Base-by-base conservation (phyloP, 2,329 filamentous ascomycete species). In the Diaporthe sp. region DNA sequence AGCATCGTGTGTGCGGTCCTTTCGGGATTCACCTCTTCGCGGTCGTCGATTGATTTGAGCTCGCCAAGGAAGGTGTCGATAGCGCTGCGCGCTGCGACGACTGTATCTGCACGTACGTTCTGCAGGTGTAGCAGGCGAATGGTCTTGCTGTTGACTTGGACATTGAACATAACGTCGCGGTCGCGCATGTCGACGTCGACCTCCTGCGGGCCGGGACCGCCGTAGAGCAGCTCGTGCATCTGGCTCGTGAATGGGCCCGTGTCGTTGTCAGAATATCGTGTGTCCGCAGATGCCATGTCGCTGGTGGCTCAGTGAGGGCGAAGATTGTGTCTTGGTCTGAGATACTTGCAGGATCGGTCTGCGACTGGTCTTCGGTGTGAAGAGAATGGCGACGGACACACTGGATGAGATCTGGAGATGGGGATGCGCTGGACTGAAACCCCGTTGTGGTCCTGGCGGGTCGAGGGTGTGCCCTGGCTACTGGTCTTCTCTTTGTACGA, bases 131-230 rank as follows among this genome's bases (percentile, higher is more conserved):
- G 40, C 8, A 67, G 15, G 42, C 45, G 64, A 25, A 52, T 15
- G 40, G 40, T 19, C 15, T 35, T 28, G 28, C 40, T 3, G 13
- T 67, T 45, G 30, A 67, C 30, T 2, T 19, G 5, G 28, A 67
- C 42, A 15, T 33, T 50, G 13, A 67, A 6, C 64, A 67, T 17
- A 13, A 67, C 64, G 45, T 52, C 64, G 45, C 28, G 45, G 64
- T 67, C 64, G 28, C 64, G 42, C n/a, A 47, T 30, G 25, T 67
- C 64, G 17, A 52, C 3, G 30, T 52, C 64, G 45, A 52, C 42
- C 45, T 67, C 30, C 7, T 52, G 40, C 19, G 40, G 64, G 22
- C 64, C 45, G 1, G 42, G n/a, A 12, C 64, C 64, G 19, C 64
- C 64, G 30, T 13, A 38, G 2, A 67, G 2, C 28, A 52, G 64